phyloP scores from a whole-genome alignment of 1,284 basidiomycete genomes.

The Ustilago xerochloae region DNA sequence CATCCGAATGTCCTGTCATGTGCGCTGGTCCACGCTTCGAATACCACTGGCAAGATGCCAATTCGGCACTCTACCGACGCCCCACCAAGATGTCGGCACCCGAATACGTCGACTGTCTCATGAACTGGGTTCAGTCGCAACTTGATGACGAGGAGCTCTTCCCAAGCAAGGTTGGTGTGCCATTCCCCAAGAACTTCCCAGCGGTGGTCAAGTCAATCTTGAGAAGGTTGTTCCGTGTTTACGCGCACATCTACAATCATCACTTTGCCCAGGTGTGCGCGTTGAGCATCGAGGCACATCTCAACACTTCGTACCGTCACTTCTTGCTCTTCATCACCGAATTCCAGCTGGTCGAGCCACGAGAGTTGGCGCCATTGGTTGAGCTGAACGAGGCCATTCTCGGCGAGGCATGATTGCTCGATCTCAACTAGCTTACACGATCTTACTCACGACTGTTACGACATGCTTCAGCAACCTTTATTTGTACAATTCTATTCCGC shows the following conservation, averaged over 20 bases:
- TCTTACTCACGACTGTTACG: not conserved
- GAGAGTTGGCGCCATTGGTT: constrained; percentile 92
- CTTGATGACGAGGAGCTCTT: constrained; percentile 93
- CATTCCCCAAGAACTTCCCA: constrained; percentile 91
- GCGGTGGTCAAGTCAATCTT: constrained; percentile 92
- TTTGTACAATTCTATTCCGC: constrained; percentile 4
- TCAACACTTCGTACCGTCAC: constrained; percentile 98
- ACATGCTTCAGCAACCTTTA: not conserved
- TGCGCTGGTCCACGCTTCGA: constrained; percentile 96
- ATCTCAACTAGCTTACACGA: not conserved
- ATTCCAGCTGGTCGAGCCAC: constrained; percentile 97
- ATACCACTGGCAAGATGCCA: constrained; percentile 93
- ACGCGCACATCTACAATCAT: constrained; percentile 98
- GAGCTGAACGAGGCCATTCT: constrained; percentile 97
- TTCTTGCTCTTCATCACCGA: constrained; percentile 97
- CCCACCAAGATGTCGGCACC: constrained; percentile 67
- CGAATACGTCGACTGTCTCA: constrained; percentile 96
- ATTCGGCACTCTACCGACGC: constrained; percentile 58
- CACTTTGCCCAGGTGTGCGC: constrained; percentile 99
- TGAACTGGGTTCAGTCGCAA: constrained; percentile 97
- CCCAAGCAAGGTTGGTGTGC: constrained; percentile 92
- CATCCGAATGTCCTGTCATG: constrained; percentile 88
- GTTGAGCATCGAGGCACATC: constrained; percentile 95
- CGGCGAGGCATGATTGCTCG: constrained; percentile 50
- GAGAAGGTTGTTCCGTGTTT: constrained; percentile 92